Conservation (phyloP, 1,284 basidiomycete genomes). For the Naganishia albida region DNA sequence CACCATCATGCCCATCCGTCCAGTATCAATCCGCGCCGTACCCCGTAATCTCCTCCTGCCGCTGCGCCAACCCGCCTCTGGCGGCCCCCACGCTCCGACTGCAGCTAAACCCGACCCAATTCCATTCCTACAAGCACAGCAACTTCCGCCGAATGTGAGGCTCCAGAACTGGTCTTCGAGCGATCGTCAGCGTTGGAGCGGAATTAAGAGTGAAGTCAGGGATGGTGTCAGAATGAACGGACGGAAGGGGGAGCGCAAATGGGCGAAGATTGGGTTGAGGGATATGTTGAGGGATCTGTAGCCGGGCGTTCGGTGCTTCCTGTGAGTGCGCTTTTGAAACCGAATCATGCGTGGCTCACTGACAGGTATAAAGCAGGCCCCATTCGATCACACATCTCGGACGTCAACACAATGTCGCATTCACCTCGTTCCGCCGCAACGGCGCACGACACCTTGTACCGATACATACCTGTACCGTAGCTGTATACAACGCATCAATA, state of each 20-base stretch:
- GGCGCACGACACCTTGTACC: too few species aligned
- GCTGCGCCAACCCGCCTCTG: constrained; percentile 17
- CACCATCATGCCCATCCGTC: constrained; percentile 28
- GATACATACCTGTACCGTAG: too few species aligned
- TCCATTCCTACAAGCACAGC: constrained; percentile 17
- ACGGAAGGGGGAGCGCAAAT: constrained; percentile 20
- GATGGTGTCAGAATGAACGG: constrained; percentile 29
- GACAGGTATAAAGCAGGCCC: too few species aligned
- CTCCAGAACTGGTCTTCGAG: constrained; percentile 27
- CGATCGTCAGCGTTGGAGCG: constrained; percentile 28
- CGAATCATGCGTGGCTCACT: too few species aligned
- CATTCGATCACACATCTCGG: too few species aligned
- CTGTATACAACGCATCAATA: too few species aligned
- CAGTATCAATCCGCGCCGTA: constrained; percentile 19
- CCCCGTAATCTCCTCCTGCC: constrained; percentile 21
- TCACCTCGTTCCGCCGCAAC: too few species aligned
- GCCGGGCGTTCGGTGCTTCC: background rate
- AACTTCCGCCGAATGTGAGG: constrained; percentile 24
- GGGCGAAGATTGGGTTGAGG: constrained; percentile 28
- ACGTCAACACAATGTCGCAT: too few species aligned
- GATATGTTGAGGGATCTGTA: constrained; percentile 27
- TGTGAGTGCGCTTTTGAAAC: too few species aligned
- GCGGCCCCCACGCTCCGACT: constrained; percentile 19
- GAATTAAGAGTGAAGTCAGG: constrained; percentile 19
- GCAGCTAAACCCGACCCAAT: constrained; percentile 25